Evolutionary conservation across 2,329 filamentous ascomycete species (phyloP).

Genomic region (Fusarium begoniae): DNA sequence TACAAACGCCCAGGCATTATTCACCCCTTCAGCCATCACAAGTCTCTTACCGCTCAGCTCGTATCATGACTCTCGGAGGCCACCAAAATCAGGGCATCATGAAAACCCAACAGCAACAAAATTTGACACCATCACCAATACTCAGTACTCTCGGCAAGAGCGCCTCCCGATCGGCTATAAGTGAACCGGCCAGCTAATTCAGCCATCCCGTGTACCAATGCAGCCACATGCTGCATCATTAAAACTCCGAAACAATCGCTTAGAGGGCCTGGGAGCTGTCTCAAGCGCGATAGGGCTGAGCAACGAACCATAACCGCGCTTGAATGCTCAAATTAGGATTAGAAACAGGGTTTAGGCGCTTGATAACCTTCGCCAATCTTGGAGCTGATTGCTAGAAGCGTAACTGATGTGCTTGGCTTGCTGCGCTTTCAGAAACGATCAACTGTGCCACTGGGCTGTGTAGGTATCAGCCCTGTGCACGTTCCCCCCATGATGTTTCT

Average conservation of each 20-base stretch:
- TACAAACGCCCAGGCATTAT: neutral
- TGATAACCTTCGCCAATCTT: slow-evolving; percentile 1
- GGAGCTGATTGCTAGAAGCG: neutral
- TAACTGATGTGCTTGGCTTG: slow-evolving; percentile 1
- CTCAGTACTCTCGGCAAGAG: neutral
- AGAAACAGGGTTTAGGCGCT: neutral
- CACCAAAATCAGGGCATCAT: slow-evolving; percentile 2
- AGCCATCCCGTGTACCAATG: slow-evolving; percentile 23
- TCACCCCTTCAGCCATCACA: neutral
- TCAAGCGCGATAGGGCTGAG: slow-evolving; percentile 12
- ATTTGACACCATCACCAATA: neutral
- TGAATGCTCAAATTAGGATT: slow-evolving; percentile 15
- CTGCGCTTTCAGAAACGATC: slow-evolving; percentile 10
- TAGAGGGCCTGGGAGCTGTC: neutral
- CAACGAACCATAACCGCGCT: neutral
- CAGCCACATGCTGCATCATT: slow-evolving; percentile 3
- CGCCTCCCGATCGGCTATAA: neutral
- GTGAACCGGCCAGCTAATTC: neutral
- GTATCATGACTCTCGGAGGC: neutral
- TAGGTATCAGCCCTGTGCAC: slow-evolving; percentile 31
- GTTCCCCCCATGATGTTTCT: slow-evolving; percentile 8
- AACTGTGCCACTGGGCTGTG: slow-evolving; percentile 39
- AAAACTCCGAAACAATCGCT: slow-evolving; percentile 5
- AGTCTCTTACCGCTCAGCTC: neutral
- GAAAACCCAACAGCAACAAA: neutral